Evolutionary conservation across 148 eudicot species (phyloP).

Genomic region (Agrostemma githago): DNA sequence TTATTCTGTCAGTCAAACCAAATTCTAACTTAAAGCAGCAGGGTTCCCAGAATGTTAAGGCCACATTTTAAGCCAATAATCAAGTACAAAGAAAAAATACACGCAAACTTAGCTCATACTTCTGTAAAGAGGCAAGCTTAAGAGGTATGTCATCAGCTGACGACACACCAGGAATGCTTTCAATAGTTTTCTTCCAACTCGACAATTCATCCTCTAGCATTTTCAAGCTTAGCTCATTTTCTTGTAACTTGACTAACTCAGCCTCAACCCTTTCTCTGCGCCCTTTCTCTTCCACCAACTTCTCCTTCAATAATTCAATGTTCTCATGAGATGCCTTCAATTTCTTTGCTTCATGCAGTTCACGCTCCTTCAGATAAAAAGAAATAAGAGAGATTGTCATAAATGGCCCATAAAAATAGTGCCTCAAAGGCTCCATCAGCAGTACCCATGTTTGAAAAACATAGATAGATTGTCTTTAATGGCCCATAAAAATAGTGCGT

Average conservation of each 20-base stretch:
- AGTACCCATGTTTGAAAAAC: neutral
- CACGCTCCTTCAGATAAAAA: conserved; percentile 55
- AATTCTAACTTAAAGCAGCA: neutral
- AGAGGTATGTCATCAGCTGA: conserved; percentile 64
- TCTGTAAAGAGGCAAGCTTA: conserved; percentile 78
- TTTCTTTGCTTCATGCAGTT: conserved; percentile 81
- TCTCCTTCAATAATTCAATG: conserved; percentile 72
- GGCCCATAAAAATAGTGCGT: neutral
- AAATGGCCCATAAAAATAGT: neutral
- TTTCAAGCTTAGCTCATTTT: conserved; percentile 44
- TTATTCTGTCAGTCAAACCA: neutral
- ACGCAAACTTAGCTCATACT: conserved; percentile 40
- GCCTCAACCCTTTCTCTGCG: conserved; percentile 72
- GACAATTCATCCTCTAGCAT: conserved; percentile 75
- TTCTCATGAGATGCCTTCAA: conserved; percentile 71
- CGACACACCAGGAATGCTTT: conserved; percentile 73
- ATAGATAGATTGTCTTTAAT: neutral
- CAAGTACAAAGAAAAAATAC: neutral
- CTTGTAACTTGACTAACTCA: conserved; percentile 62
- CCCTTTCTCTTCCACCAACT: conserved; percentile 66
- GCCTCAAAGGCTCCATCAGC: neutral
- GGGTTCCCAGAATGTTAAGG: neutral
- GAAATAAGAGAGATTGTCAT: neutral
- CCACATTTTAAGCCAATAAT: neutral
- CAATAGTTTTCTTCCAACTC: conserved; percentile 59